phyloP scores from a whole-genome alignment of 768 basidiomycete species.

The Lentinula aciculospora region DNA sequence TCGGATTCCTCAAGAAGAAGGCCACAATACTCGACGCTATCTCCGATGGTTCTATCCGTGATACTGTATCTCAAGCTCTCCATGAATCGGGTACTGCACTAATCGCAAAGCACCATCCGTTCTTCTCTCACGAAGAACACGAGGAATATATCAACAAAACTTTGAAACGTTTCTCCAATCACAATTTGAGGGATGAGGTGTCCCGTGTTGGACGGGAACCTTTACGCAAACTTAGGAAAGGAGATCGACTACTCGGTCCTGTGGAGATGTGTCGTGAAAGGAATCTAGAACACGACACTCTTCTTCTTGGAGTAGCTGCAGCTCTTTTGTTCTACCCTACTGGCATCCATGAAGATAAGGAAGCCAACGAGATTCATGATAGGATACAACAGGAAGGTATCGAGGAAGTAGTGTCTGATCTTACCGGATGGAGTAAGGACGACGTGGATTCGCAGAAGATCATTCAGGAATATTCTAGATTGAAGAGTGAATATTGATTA shows the following conservation, averaged over 20 bases:
- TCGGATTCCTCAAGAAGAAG: slow-evolving; percentile 25
- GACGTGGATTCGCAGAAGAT: slow-evolving; percentile 3
- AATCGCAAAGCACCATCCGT: slow-evolving; percentile 17
- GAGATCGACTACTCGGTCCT: slow-evolving; percentile 31
- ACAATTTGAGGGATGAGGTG: slow-evolving; percentile 28
- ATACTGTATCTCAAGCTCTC: slow-evolving; percentile 25
- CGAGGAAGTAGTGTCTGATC: not conserved
- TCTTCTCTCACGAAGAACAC: slow-evolving; percentile 13
- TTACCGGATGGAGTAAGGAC: slow-evolving; percentile 1
- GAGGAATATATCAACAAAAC: slow-evolving; percentile 26
- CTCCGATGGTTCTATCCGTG: slow-evolving; percentile 20
- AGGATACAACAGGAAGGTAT: slow-evolving; percentile 6
- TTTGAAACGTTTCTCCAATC: slow-evolving; percentile 26
- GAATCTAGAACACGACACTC: slow-evolving; percentile 22
- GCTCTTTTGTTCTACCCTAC: slow-evolving; percentile 4
- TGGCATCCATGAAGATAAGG: slow-evolving; percentile 1
- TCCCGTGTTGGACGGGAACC: slow-evolving; percentile 31
- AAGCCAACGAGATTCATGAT: slow-evolving; percentile 2
- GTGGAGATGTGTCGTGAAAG: slow-evolving; percentile 26
- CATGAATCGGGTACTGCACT: slow-evolving; percentile 31
- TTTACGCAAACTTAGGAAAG: slow-evolving; percentile 28
- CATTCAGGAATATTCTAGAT: slow-evolving; percentile 1
- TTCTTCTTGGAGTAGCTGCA: slow-evolving; percentile 23
- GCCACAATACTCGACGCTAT: slow-evolving; percentile 26
- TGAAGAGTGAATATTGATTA: not conserved